Conservation (phyloP, 129 eudicot genomes). For the Lactuca saligna region DNA sequence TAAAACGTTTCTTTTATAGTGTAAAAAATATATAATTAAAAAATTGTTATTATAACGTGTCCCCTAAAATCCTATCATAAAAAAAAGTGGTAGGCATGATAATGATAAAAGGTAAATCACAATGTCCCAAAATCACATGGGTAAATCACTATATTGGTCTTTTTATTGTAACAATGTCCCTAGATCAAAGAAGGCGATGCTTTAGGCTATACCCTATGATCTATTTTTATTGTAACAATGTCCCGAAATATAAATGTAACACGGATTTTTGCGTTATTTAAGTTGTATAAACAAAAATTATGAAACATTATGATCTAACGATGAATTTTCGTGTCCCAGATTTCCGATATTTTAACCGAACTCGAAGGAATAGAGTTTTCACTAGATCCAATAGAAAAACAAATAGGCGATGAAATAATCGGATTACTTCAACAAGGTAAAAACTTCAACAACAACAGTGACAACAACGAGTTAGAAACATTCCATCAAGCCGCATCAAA, state of each 20-base stretch:
- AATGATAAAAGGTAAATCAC: no score
- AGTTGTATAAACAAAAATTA: background rate
- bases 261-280: background rate
- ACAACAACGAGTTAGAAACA: conserved; percentile 71
- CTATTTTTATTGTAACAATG: no score
- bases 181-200: no score
- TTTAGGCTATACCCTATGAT: no score
- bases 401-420: conserved; percentile 88
- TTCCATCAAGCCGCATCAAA: conserved; percentile 91
- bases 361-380: conserved; percentile 71
- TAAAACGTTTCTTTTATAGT: background rate
- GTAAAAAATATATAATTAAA: no score
- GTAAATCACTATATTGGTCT: no score
- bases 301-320: conserved; percentile 4
- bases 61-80: no score
- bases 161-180: no score
- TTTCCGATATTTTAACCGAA: conserved; percentile 68
- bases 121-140: no score
- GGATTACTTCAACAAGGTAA: conserved; percentile 89
- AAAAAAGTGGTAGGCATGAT: no score
- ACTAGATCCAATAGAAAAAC: conserved; percentile 79
- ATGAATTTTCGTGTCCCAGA: conserved; percentile 42
- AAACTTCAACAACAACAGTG: conserved; percentile 61
- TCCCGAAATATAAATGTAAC: background rate
- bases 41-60: no score